Evolutionary conservation across 2,329 filamentous ascomycete genomes (phyloP), one percentile per base, ranked within the genome.

Genomic region (Elsinoe batatas): DNA sequence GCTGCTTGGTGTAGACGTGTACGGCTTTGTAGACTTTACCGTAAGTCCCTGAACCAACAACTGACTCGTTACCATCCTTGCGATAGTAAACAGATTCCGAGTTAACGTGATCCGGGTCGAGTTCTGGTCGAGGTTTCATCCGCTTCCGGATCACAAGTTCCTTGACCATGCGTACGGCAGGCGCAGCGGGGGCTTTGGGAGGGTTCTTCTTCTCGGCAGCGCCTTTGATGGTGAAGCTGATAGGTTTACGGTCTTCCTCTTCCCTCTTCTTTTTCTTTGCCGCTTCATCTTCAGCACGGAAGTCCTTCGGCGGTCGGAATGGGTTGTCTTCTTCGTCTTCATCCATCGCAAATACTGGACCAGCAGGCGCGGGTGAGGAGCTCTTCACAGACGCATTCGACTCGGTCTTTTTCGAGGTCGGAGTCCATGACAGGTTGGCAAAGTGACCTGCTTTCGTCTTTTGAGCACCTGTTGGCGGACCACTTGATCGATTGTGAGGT

Each of bases 31-130:
- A 95, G 3, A 95, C 90, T 69, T 95, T 95, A 53, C 89, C 93
- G 64, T 96, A 97, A 0, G 91, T 97, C 10, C 91, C 91, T 42
- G 91, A 95, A 13, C 91, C 91, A 17, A 97, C 86, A 0, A 97
- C 91, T 0, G 91, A 97, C 68, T 95, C 91, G 63, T 97, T 95
- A n/a, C 91, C 91, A 1, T 91, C 91, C 67, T 96, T 97, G 60
- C 91, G 80, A 72, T 86, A 95, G 70, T 94, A 97, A 3, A 97
- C 90, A 0, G 91, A 96, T 44, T 91, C 86, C 0, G 91, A 95
- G 5, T 78, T 75, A 10, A 83, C 81, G 63, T 91, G 81, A 32
- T 95, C 88, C 20, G 82, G 73, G 0, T 84, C 73, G 1, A 97
- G 73, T 4, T 76, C 79, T 2, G 88, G 89, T 53, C 84, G 82